Base-by-base conservation (phyloP, 2,329 filamentous ascomycete genomes). In the Colletotrichum cordylinicola region DNA sequence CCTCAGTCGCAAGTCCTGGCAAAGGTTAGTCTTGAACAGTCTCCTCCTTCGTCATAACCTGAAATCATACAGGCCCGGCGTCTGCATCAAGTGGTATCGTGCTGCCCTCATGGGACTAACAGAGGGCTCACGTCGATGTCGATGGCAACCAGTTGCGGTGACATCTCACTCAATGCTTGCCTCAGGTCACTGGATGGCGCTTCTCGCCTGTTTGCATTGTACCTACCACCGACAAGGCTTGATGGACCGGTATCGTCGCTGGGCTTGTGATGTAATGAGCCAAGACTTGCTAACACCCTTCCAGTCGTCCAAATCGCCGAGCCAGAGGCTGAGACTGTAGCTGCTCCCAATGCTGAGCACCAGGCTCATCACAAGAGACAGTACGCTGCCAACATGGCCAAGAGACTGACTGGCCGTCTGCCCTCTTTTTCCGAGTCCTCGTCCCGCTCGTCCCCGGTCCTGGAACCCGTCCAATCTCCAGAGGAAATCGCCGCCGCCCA, bases 231-330 rank as follows among this genome's bases (percentile, higher is more conserved):
- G 56, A 18, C 70, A 43, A 24, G 21, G 43, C 69, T 72, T 75
- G 73, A 75, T 73, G 64, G 61, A 75, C 64, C 64, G 73, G 73
- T 75, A 75, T 73, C 73, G 33, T 73, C 64, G 73, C 73, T 73
- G 70, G 70, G 70, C 73, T 73, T 68, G 37, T 43, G 48, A 65
- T 65, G 29, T 65, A 13, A 16, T 9, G 52, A 37, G 33, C 60
- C 66, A 39, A 56, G 73, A 84, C 48, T 33, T 75, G 43, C 75
- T 72, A 69, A 75, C 35, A 35, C 33, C 13, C 16, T 70, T 29
- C 13, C 64, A 89, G 90, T 90, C 72, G 91, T 92, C 70, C 90
- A 92, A 80, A 92, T 92, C 75, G 88, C 90, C 62, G 90, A 92
- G 79, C 89, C 90, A n/a, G 78, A 80, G 56, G 71, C 75, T 15